Base-by-base conservation (phyloP, 805 yeast species). In the Myxozyma geophila region DNA sequence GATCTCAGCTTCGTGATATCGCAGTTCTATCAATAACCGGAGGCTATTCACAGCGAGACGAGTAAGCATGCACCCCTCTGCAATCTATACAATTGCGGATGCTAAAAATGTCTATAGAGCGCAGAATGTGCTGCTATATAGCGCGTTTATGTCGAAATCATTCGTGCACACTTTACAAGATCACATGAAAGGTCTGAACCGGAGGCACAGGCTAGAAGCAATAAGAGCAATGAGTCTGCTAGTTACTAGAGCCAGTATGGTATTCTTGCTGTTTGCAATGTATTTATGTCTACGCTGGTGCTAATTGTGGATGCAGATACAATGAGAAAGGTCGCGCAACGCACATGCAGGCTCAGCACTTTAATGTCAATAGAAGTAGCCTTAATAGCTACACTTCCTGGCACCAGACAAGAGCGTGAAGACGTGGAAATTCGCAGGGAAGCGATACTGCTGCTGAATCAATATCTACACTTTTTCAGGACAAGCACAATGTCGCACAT, bases 381-480 rank as follows among this genome's bases (percentile, higher is more conserved):
- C 13, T 50, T 61, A 5, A 9, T 40, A 44, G 19, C 19, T 23
- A 51, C 61, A 7, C 33, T 61, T 1, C 62, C 62, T 15, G 58
- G 23, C 17, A 8, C n/a, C 37, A 12, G 21, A 10, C 28, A 37
- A 17, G 17, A 19, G 10, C 23, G 21, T n/a, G 61, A 61, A 35
- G 65, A 61, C 48, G 15, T 40, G 15, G 54, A 46, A 28, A 9
- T 39, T 10, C 57, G 65, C 12, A 28, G 43, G 6, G 65, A 61
- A 21, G n/a, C 58, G 1, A 46, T 61, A 7, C 15, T 41, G 7
- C 28, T 61, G 13, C 23, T 50, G 40, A 55, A 55, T 23, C 40
- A 48, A 13, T 61, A 49, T 36, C 48, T 61, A 21, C 56, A 54
- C 17, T 54, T 54, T 19, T 52, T 33, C 37, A 51, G 54, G 39